These are phyloP conservation scores for Pisolithus albus DNA, from an alignment of 768 basidiomycete genomes.

Conservation along the genomic window DNA sequence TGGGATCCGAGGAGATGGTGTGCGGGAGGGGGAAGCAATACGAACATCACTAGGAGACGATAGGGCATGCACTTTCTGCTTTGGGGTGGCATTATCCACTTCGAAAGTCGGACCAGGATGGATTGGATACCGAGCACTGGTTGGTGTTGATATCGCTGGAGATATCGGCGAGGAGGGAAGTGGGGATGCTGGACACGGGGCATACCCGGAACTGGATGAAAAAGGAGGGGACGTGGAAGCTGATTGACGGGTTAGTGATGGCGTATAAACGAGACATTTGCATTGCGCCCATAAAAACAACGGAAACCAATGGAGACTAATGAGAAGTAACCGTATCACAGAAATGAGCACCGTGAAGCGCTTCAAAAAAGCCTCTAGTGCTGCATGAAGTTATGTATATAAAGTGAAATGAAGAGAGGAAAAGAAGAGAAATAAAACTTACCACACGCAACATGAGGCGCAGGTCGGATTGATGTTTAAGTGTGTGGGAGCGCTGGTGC, in stretches of 20 bases:
- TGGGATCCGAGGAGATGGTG: slow-evolving; percentile 54
- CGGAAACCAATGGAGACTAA: too few species aligned
- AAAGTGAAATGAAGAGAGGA: background rate
- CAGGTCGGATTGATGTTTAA: slow-evolving; percentile 39
- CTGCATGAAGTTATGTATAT: background rate
- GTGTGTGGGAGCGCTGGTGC: slow-evolving; percentile 35
- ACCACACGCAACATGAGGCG: slow-evolving; percentile 27
- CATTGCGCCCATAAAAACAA: too few species aligned
- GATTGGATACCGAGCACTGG: slow-evolving; percentile 11
- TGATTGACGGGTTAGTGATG: slow-evolving; percentile 4
- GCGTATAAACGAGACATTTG: background rate
- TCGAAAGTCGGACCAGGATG: slow-evolving; percentile 11
- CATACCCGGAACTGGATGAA: slow-evolving; percentile 27
- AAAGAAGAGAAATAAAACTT: slow-evolving; percentile 7
- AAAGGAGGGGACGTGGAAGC: slow-evolving; percentile 28
- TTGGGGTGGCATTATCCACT: slow-evolving; percentile 2
- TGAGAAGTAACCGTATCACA: too few species aligned
- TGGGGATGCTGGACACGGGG: slow-evolving; percentile 30
- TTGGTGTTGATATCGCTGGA: slow-evolving; percentile 7
- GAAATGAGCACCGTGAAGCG: too few species aligned
- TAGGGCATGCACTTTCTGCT: slow-evolving; percentile 11
- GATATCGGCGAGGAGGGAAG: slow-evolving; percentile 20
- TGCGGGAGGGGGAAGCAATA: slow-evolving; percentile 24
- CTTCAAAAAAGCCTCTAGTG: too few species aligned
- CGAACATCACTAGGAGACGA: slow-evolving; percentile 19